phyloP scores from a whole-genome alignment of 306 rosid species.

The Pyrus communis region DNA sequence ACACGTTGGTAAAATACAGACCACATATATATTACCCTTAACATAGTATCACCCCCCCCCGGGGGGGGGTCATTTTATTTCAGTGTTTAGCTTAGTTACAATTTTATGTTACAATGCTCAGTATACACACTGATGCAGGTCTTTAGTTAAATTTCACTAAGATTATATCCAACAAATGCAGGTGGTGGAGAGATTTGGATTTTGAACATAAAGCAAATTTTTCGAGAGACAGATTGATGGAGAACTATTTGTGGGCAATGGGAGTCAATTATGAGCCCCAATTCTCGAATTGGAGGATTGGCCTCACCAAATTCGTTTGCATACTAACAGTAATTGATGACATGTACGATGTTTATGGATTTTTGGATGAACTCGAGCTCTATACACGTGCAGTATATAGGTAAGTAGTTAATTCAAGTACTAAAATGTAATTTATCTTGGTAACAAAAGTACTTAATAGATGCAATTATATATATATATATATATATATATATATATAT shows the following conservation, averaged over 20 bases:
- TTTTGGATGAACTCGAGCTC: constrained; percentile 22
- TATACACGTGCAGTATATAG: constrained; percentile 16
- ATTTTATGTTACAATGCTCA: too few relatives aligned
- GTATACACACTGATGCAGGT: too few relatives aligned
- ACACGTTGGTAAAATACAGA: too few relatives aligned
- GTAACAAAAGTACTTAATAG: too few relatives aligned
- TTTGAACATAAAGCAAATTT: constrained; percentile 14
- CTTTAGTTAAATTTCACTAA: too few relatives aligned
- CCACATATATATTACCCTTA: too few relatives aligned
- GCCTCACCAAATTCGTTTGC: constrained; percentile 28
- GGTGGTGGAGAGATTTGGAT: constrained; percentile 28
- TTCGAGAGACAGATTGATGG: constrained; percentile 26
- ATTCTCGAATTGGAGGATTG: constrained; percentile 22
- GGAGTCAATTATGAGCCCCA: constrained; percentile 19
- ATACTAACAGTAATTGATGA: constrained; percentile 23
- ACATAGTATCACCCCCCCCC: too few relatives aligned
- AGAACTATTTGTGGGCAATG: constrained; percentile 26
- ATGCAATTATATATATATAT: too few relatives aligned
- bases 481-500: too few relatives aligned
- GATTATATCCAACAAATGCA: not conserved
- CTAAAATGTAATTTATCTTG: too few relatives aligned
- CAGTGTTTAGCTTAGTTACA: too few relatives aligned
- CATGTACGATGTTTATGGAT: constrained; percentile 28
- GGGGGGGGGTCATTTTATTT: too few relatives aligned
- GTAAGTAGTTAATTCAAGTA: not conserved